Conservation (phyloP, 345 rosid species). For the Capsella bursapastoris region DNA sequence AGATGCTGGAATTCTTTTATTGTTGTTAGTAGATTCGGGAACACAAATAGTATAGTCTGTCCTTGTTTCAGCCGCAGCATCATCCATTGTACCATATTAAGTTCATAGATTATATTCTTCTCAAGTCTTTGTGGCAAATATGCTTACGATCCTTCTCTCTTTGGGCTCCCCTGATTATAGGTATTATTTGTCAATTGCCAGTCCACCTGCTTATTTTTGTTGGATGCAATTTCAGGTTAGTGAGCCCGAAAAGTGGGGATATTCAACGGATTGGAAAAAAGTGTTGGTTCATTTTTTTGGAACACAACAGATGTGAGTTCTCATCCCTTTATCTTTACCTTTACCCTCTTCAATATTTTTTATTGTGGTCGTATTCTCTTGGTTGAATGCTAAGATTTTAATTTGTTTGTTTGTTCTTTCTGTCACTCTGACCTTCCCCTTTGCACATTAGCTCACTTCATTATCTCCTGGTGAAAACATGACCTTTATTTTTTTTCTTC, state of each 20-base stretch:
- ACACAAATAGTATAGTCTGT: neutral
- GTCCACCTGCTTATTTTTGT: slow-evolving; percentile 37
- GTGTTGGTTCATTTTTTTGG: slow-evolving; percentile 94
- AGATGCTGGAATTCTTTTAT: neutral
- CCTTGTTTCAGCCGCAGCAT: neutral
- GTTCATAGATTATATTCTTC: neutral
- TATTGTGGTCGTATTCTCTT: neutral
- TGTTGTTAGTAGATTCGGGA: neutral
- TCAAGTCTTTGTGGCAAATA: neutral
- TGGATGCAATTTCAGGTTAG: slow-evolving; percentile 68
- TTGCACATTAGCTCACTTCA: neutral
- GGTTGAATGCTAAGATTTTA: neutral
- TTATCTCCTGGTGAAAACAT: neutral
- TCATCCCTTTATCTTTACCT: slow-evolving; percentile 12
- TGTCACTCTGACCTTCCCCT: neutral
- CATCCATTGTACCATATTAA: neutral
- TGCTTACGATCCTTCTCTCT: neutral
- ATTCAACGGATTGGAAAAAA: slow-evolving; percentile 85
- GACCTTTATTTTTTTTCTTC: neutral
- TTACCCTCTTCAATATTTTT: neutral
- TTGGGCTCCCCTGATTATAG: neutral
- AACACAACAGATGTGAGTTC: slow-evolving; percentile 94
- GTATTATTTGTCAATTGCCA: slow-evolving; percentile 6
- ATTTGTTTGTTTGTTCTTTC: neutral
- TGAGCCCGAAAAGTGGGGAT: slow-evolving; percentile 97